Evolutionary conservation across 139 green algal genomes (phyloP).

Genomic region (Eudorina sp.): DNA sequence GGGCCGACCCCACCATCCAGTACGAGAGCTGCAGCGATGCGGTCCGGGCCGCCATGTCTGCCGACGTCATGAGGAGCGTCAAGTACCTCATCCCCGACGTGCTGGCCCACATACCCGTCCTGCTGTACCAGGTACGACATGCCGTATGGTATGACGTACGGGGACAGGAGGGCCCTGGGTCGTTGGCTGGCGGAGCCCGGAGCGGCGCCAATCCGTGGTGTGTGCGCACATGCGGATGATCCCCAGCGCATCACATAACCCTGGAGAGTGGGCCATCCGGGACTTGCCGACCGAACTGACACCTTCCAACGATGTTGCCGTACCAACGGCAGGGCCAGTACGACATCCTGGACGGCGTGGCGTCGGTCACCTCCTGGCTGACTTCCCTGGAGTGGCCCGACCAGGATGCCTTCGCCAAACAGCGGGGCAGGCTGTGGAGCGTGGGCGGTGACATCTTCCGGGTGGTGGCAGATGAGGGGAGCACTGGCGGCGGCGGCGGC

Average conservation of each 20-base stretch:
- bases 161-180: too few species aligned
- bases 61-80: conserved; percentile 76
- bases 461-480: too few species aligned
- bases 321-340: conserved; percentile 64
- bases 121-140: conserved; percentile 77
- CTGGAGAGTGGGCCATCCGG: too few species aligned
- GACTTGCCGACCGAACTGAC: too few species aligned
- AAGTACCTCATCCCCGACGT: conserved; percentile 73
- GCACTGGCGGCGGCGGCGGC: not conserved
- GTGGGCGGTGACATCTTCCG: too few species aligned
- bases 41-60: conserved; percentile 61
- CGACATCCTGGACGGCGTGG: conserved; percentile 78
- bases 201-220: too few species aligned
- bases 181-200: too few species aligned
- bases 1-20: conserved; percentile 26
- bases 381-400: conserved; percentile 62
- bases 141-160: too few species aligned
- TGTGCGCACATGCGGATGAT: too few species aligned
- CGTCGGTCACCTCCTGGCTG: conserved; percentile 70
- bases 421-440: conserved; percentile 24
- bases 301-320: not conserved
- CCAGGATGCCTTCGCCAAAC: not conserved
- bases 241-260: too few species aligned
- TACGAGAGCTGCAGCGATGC: conserved; percentile 61
- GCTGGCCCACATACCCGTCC: conserved; percentile 66